Base-by-base conservation (phyloP, 139 green algal genomes). In the Klebsormidium nitens region DNA sequence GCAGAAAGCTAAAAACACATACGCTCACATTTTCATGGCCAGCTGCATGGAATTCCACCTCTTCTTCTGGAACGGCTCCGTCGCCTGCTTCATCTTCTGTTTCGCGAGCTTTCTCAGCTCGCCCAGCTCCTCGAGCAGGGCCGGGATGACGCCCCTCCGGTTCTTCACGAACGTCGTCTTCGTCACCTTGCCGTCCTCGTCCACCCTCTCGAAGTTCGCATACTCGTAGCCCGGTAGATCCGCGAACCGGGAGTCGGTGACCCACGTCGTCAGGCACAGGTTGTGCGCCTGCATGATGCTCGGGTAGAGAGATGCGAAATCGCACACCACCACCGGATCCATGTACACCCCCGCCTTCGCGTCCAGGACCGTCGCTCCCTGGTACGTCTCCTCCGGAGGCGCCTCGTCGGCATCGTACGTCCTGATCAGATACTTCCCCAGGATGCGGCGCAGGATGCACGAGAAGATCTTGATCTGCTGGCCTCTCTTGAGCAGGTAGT, bases 281-380 rank as follows among this genome's bases (percentile, higher is more conserved):
- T 64, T 64, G 56, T 64, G 56, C 14, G 56, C 19, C 17, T 32
- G 56, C 28, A 59, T 59, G 56, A 64, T 64, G 28, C 28, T 59
- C 14, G 56, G 56, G 56, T 64, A 64, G 17, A 64, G 29, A 17
- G 28, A 59, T 17, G 56, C 56, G 19, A 64, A 64, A 19, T 64
- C 56, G 17, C 14, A 47, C 17, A 64, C 56, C 29, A 47, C 19
- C 14, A 32, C 19, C 17, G 56, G 56, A 19, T 64, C 56, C 17
- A 36, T 17, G 29, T 64, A 64, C 14, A 32, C n/a, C 17, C 61
- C 61, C 46, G 61, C 19, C 14, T 23, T 69, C 14, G 44, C 17
- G 44, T 52, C 19, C 17, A 52, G 44, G 44, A 52, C 44, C 17
- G 44, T 52, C 17, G 44, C 44, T 17, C 44, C 17, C 44, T 28